Evolutionary conservation across 768 basidiomycete species (phyloP).

Genomic region (Hemileccinum rubropunctum): DNA sequence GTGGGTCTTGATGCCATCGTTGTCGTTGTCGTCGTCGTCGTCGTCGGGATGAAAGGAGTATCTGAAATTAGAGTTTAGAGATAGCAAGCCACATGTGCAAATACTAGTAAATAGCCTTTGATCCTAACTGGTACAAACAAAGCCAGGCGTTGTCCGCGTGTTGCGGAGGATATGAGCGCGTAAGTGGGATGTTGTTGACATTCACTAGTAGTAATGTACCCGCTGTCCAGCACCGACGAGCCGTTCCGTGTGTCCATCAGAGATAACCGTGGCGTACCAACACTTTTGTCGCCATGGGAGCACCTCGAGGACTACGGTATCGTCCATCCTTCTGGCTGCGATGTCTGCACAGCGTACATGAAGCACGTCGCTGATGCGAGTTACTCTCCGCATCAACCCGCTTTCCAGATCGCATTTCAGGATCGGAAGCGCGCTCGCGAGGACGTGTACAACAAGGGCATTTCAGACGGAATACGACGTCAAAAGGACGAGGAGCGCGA

Average conservation of each 20-base stretch:
- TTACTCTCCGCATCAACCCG: slow-evolving; percentile 35
- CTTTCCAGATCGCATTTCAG: slow-evolving; percentile 40
- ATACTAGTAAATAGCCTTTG: slow-evolving; percentile 14
- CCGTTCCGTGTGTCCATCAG: slow-evolving; percentile 26
- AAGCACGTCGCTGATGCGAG: slow-evolving; percentile 40
- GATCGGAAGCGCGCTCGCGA: slow-evolving; percentile 39
- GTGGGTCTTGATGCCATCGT: slow-evolving; percentile 92
- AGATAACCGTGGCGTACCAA: slow-evolving; percentile 32
- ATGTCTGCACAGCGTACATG: slow-evolving; percentile 38
- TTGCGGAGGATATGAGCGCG: slow-evolving; percentile 27
- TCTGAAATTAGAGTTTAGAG: slow-evolving; percentile 26
- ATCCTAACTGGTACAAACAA: slow-evolving; percentile 28
- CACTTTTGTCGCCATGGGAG: slow-evolving; percentile 38
- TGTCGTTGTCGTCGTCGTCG: slow-evolving; percentile 39
- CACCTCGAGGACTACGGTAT: slow-evolving; percentile 39
- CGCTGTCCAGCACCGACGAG: slow-evolving; percentile 33
- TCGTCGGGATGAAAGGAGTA: slow-evolving; percentile 31
- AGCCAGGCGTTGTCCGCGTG: slow-evolving; percentile 32
- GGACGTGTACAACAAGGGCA: slow-evolving; percentile 37
- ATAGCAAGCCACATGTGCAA: slow-evolving; percentile 29
- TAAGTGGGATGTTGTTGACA: neutral
- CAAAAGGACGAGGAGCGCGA: slow-evolving; percentile 39
- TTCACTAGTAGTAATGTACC: slow-evolving; percentile 25
- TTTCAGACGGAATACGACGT: slow-evolving; percentile 39
- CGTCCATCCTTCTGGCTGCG: slow-evolving; percentile 39